These are phyloP conservation scores for Castanea crenata DNA, from an alignment of 306 rosid genomes.

Conservation along the genomic window DNA sequence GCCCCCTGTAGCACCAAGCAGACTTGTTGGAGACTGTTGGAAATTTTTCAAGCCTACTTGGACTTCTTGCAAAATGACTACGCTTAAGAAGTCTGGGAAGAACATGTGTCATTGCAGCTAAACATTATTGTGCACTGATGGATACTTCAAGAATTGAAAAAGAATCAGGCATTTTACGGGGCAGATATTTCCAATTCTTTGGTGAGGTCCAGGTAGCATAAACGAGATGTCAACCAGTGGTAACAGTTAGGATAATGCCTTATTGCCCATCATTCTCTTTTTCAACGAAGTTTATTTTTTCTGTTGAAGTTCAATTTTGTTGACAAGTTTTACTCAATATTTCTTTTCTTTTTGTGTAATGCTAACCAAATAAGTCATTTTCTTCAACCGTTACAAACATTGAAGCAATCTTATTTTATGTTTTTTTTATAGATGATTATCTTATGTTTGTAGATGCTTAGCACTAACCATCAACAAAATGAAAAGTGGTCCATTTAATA, in stretches of 20 bases:
- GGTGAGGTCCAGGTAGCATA: background rate
- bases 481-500: no score
- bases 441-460: no score
- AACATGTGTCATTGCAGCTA: background rate
- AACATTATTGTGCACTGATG: conserved; percentile 6
- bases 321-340: background rate
- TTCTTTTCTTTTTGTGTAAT: background rate
- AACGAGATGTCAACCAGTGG: background rate
- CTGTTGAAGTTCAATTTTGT: background rate
- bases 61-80: conserved; percentile 17
- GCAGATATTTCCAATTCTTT: background rate
- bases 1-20: conserved; percentile 17
- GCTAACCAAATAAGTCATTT: background rate
- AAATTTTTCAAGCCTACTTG: conserved; percentile 13
- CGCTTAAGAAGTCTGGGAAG: background rate
- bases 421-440: no score
- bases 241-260: background rate
- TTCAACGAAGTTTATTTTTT: background rate
- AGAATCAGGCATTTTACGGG: background rate
- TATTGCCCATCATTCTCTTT: background rate
- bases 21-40: conserved; percentile 12
- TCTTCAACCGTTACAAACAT: background rate
- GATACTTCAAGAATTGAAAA: background rate
- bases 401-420: no score
- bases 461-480: no score